A percentile compares a stretch with the other conserved stretches of the same genome.
Conservation (phyloP, 2,329 filamentous ascomycete genomes). For the Trichoderma sp. region DNA sequence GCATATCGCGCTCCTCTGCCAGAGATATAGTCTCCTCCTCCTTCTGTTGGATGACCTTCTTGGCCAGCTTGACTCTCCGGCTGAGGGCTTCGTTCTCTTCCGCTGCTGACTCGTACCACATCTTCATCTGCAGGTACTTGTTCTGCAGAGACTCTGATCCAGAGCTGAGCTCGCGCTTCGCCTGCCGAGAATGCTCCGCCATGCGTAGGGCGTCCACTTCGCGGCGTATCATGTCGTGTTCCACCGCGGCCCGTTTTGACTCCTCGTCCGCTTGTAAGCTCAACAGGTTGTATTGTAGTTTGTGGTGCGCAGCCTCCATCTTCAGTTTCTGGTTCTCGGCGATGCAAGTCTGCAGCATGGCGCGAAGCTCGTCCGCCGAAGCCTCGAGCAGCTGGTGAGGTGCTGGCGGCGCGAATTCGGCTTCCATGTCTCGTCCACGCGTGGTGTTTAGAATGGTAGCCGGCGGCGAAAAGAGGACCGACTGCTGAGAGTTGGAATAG, state of each 20-base stretch:
- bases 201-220: constrained; percentile 83
- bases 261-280: constrained; percentile 83
- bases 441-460: constrained; percentile 46
- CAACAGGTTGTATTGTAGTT: constrained; percentile 83
- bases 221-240: constrained; percentile 86
- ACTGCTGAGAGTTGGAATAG: constrained; percentile 48
- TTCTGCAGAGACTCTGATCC: constrained; percentile 55
- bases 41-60: constrained; percentile 75
- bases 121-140: constrained; percentile 64
- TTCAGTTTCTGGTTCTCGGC: constrained; percentile 64
- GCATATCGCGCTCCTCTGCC: constrained; percentile 72
- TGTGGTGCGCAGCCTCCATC: constrained; percentile 86
- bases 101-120: constrained; percentile 65
- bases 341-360: constrained; percentile 57
- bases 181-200: constrained; percentile 68
- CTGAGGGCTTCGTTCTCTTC: constrained; percentile 66
- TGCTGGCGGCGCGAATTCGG: constrained; percentile 52
- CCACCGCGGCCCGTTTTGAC: constrained; percentile 82
- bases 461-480: constrained; percentile 56
- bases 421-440: constrained; percentile 35
- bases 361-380: constrained; percentile 56
- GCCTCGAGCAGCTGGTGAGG: constrained; percentile 55
- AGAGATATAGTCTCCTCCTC: constrained; percentile 71
- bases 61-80: constrained; percentile 69
- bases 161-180: constrained; percentile 54